phyloP scores from a whole-genome alignment of 1,284 basidiomycete species.

The Tremellales sp. region DNA sequence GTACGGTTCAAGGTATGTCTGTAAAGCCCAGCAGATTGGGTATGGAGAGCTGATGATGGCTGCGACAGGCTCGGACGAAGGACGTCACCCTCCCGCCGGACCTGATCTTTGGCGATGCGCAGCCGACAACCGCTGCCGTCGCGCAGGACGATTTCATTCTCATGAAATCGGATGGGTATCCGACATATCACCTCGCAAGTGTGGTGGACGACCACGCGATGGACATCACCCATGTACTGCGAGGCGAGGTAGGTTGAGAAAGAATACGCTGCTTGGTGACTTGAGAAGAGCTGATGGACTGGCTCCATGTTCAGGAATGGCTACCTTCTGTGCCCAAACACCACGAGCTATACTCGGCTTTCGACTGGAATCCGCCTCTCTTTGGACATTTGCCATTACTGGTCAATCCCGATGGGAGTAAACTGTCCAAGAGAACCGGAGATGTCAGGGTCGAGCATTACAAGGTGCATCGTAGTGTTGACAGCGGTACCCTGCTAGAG shows the following conservation, averaged over 20 bases:
- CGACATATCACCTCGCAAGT: conserved; percentile 94
- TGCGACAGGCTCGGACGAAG: conserved; percentile 15
- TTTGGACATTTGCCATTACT: conserved; percentile 91
- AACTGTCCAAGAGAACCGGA: conserved; percentile 90
- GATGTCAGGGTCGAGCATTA: conserved; percentile 85
- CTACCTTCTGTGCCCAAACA: conserved; percentile 90
- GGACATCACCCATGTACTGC: conserved; percentile 90
- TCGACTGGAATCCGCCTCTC: conserved; percentile 67
- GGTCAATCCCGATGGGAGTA: conserved; percentile 83
- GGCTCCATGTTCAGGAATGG: conserved; percentile 87
- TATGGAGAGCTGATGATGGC: too few species aligned
- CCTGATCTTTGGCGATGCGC: conserved; percentile 32
- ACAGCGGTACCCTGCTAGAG: not conserved
- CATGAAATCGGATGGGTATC: conserved; percentile 86
- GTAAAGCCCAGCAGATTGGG: too few species aligned
- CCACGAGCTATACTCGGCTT: conserved; percentile 77
- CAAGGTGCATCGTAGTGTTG: conserved; percentile 57
- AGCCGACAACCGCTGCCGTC: conserved; percentile 22
- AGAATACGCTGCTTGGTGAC: too few species aligned
- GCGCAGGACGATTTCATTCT: conserved; percentile 78
- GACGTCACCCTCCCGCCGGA: conserved; percentile 20
- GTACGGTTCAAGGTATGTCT: conserved; percentile 82
- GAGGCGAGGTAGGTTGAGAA: conserved; percentile 73
- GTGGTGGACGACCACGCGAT: conserved; percentile 95
- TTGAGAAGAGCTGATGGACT: too few species aligned